Base-by-base conservation (phyloP, 257 asterid species). In the Nicotiana obtusifolia region DNA sequence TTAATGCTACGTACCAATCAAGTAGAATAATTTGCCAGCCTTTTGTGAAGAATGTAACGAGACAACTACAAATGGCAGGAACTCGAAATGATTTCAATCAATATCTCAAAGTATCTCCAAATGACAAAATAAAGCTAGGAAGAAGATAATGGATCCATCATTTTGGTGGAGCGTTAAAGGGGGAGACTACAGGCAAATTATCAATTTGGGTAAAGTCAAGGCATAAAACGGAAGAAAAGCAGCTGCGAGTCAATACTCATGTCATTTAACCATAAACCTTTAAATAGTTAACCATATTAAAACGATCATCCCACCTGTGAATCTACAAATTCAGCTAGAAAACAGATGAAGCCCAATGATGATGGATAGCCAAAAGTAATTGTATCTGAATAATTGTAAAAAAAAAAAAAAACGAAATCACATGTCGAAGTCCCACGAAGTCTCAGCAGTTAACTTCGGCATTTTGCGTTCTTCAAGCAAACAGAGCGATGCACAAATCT, bases 401-500 rank as follows among this genome's bases (percentile, higher is more conserved):
- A 30, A 30, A 26, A n/a, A n/a, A n/a, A 65, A 79, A 41, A 61
- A 61, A 47, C 61, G 6, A 19, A 30, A 87, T 95, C 91, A 93
- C 92, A 95, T 83, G 82, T 89, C 98, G 13, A 91, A 88, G 80
- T 93, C 95, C 98, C 96, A 95, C 64, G 87, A 83, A 7, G 92
- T 91, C 89, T 95, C 98, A 1, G 99, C 99, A 64, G 86, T 82
- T 87, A 95, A 47, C 83, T 91, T 93, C 0, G 99, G 95, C 31
- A 62, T 82, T 84, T 90, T 92, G 11, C 11, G 78, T 62, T 95
- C 97, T 65, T 93, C 96, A 17, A 90, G 95, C 89, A 95, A 82
- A 87, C 92, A 89, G 80, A 93, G 85, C 3, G 94, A 86, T 56
- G 98, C 97, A 86, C 85, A 68, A 81, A 95, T 80, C 98, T 95